Conservation (phyloP, 2,329 filamentous ascomycete species). For the Diaporthe vaccinii region DNA sequence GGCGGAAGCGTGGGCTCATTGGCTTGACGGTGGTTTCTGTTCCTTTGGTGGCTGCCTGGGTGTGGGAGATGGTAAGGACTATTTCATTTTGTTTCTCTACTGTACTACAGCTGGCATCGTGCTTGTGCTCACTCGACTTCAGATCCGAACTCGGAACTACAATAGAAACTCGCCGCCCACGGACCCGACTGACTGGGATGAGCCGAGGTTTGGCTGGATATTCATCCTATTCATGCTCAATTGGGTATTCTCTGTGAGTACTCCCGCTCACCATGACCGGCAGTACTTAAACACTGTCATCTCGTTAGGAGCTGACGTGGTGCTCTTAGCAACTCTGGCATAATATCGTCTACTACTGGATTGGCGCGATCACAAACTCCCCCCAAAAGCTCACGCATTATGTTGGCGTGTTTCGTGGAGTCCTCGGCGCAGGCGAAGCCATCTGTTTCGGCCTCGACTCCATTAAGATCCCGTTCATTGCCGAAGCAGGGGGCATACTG, state of each 20-base stretch:
- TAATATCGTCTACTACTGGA: constrained; percentile 48
- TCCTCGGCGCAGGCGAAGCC: constrained; percentile 48
- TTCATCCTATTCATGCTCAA: constrained; percentile 21
- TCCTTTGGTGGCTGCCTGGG: constrained; percentile 47
- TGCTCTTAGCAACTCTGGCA: constrained; percentile 45
- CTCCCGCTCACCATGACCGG: neutral
- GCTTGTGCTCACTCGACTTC: neutral
- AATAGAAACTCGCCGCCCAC: neutral
- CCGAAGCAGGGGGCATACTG: constrained; percentile 20
- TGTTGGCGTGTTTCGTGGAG: constrained; percentile 47
- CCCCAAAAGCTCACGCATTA: constrained; percentile 42
- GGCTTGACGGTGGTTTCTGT: constrained; percentile 45
- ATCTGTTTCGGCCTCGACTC: constrained; percentile 48
- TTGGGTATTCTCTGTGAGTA: constrained; percentile 20
- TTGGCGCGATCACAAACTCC: constrained; percentile 48
- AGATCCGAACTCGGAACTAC: neutral
- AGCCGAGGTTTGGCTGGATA: constrained; percentile 13
- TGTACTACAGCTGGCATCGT: neutral
- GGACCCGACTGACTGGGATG: constrained; percentile 16
- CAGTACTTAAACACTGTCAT: too few species aligned
- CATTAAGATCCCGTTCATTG: constrained; percentile 45
- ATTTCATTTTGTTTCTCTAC: neutral
- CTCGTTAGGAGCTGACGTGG: neutral
- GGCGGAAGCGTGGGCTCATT: constrained; percentile 42
- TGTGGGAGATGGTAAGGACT: constrained; percentile 46